Evolutionary conservation across 495 filamentous ascomycete species (phyloP), one percentile per base, ranked within the genome.

Genomic region (Hypoxylon rickii): DNA sequence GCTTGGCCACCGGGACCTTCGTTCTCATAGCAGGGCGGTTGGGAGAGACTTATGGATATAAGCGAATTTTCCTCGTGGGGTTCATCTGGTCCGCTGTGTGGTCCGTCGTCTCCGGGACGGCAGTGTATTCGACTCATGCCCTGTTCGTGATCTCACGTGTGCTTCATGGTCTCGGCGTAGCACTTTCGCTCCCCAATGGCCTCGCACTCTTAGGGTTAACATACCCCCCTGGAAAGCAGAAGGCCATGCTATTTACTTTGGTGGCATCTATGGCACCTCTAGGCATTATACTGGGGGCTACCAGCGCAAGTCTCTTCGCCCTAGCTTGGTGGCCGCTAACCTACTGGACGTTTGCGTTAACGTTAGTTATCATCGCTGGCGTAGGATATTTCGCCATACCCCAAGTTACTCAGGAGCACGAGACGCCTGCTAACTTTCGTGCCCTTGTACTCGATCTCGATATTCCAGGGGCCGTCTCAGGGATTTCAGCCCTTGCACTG

Each of bases 1-100:
- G 71, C 17, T 49, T 84, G 43, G 86, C 82, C 0, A 76, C 86
- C 4, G 84, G 86, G 5, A 83, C 82, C 1, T 88, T 87, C 51
- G 84, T 89, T 44, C 69, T 89, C 8, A 38, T 53, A 32, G 53
- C 59, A 46, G 84, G 86, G 4, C 75, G 86, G 10, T 67, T 88
- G 2, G 86, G 87, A 0, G 87, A 89, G 44, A 70, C 83, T 3
- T 83, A 80, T 51, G 87, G 87, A 10, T 80, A 87, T 63, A 83
- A 84, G 42, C 68, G 72, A 1, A 65, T 89, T 60, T 85, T 89
- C 42, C 67, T 84, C 10, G 51, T 76, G 15, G 86, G 85, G 0
- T 86, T 79, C 52, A 39, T 74, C n/a, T 89, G 85, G 86, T 82
- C 83, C 38, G 68, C 74, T 1, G 36, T 84, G 13, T 89, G 84